These are phyloP conservation scores for Podospora pseudocomata DNA, from an alignment of 495 filamentous ascomycete genomes.

Conservation along the genomic window DNA sequence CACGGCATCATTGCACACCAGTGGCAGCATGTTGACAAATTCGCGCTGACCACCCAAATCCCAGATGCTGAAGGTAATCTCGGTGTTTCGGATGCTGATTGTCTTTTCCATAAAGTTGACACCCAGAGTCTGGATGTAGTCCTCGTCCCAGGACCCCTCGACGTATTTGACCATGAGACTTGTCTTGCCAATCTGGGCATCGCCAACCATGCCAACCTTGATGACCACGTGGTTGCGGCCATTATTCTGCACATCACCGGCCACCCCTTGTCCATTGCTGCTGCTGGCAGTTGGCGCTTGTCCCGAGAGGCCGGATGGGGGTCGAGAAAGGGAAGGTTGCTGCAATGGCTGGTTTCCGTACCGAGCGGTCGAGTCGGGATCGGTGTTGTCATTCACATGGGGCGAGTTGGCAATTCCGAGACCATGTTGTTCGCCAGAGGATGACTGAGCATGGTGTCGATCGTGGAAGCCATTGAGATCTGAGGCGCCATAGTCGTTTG, in stretches of 20 bases:
- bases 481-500: slow-evolving; percentile 16
- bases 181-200: slow-evolving; percentile 98
- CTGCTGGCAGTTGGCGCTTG: slow-evolving; percentile 30
- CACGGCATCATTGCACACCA: slow-evolving; percentile 98
- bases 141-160: slow-evolving; percentile 98
- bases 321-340: slow-evolving; percentile 42
- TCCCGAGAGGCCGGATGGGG: slow-evolving; percentile 50
- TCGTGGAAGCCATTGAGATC: slow-evolving; percentile 26
- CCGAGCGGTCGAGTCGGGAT: slow-evolving; percentile 37
- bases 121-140: slow-evolving; percentile 97
- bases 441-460: slow-evolving; percentile 36
- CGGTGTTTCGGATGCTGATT: slow-evolving; percentile 98
- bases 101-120: slow-evolving; percentile 99
- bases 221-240: slow-evolving; percentile 89
- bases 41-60: slow-evolving; percentile 96
- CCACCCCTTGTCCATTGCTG: slow-evolving; percentile 33
- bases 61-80: slow-evolving; percentile 99
- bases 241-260: slow-evolving; percentile 42
- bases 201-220: slow-evolving; percentile 99
- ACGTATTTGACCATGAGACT: slow-evolving; percentile 99
- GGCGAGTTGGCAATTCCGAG: slow-evolving; percentile 32
- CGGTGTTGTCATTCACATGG: slow-evolving; percentile 30
- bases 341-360: slow-evolving; percentile 41
- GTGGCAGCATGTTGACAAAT: slow-evolving; percentile 98
- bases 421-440: slow-evolving; percentile 41